A percentile compares a stretch with the other conserved stretches of the same genome.
Conservation (phyloP, 169 alveolate species). For the Plasmodium cynomolgi region DNA sequence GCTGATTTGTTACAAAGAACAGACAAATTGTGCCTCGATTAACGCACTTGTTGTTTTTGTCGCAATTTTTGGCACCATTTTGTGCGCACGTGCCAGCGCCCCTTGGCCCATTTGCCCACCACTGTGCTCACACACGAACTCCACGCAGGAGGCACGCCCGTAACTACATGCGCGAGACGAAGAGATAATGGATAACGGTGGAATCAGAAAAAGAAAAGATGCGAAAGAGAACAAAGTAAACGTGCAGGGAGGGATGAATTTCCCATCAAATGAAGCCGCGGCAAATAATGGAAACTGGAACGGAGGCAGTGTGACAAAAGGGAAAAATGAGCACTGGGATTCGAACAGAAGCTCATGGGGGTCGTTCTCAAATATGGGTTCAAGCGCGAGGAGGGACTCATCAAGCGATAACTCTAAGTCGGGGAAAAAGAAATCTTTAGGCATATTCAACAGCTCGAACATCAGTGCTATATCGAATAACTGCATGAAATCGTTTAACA, state of each 20-base stretch:
- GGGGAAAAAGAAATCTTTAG: constrained; percentile 34
- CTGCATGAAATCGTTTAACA: constrained; percentile 65
- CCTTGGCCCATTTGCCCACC: neutral
- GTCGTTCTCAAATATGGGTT: neutral
- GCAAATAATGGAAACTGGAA: neutral
- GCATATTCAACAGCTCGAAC: constrained; percentile 57
- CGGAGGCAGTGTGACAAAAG: constrained; percentile 2
- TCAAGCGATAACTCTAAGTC: constrained; percentile 20
- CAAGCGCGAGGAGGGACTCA: constrained; percentile 10
- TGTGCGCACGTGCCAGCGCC: neutral
- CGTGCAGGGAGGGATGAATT: neutral
- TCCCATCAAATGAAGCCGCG: constrained; percentile 7
- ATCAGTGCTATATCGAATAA: constrained; percentile 57
- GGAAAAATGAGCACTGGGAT: constrained; percentile 3
- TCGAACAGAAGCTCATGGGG: neutral
- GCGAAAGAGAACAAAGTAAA: constrained; percentile 37
- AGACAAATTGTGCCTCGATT: neutral
- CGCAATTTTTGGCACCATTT: neutral
- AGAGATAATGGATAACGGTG: constrained; percentile 57
- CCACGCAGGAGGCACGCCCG: neutral
- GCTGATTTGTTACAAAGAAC: neutral
- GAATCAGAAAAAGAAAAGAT: constrained; percentile 71
- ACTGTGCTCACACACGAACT: neutral
- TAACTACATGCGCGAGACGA: neutral
- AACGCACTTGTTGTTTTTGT: neutral